Evolutionary conservation across 2,329 filamentous ascomycete species (phyloP).

Genomic region (Penicillium sp.): DNA sequence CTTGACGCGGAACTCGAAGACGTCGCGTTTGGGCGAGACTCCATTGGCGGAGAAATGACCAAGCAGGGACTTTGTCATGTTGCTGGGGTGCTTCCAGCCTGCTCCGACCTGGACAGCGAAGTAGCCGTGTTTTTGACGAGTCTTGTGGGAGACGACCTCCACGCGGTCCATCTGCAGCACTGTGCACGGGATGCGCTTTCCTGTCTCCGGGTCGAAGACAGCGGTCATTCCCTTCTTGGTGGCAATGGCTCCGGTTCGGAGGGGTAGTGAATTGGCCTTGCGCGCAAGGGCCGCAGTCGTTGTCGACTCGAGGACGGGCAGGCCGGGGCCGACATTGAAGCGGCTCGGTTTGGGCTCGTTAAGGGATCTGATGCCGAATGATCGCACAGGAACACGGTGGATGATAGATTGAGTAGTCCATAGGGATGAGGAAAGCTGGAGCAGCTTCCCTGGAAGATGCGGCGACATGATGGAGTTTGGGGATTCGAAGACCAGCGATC

Average conservation of each 20-base stretch:
- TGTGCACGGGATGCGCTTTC: conserved; percentile 76
- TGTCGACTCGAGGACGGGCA: conserved; percentile 52
- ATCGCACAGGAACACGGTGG: conserved; percentile 29
- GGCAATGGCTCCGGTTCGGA: conserved; percentile 75
- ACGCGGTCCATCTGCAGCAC: conserved; percentile 90
- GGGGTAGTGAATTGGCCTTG: conserved; percentile 54
- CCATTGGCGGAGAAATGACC: conserved; percentile 82
- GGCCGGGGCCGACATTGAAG: conserved; percentile 50
- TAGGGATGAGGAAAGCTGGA: conserved; percentile 27
- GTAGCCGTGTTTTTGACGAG: conserved; percentile 74
- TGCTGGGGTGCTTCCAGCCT: conserved; percentile 67
- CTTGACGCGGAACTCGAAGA: conserved; percentile 83
- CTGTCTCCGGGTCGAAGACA: conserved; percentile 70
- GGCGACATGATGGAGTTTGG: conserved; percentile 29
- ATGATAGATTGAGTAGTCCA: conserved; percentile 23
- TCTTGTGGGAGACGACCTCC: conserved; percentile 84
- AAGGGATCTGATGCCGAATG: conserved; percentile 55
- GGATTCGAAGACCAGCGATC: conserved; percentile 1
- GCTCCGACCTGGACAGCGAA: conserved; percentile 86
- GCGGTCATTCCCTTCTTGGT: conserved; percentile 96
- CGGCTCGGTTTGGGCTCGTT: conserved; percentile 48
- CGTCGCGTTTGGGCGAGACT: conserved; percentile 74
- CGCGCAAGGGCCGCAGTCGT: conserved; percentile 56
- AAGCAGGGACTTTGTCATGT: conserved; percentile 74
- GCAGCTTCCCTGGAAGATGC: conserved; percentile 31